These are phyloP conservation scores for Magnolia officinalis DNA, from an alignment of 164 flowering plant genomes.

Conservation along the genomic window DNA sequence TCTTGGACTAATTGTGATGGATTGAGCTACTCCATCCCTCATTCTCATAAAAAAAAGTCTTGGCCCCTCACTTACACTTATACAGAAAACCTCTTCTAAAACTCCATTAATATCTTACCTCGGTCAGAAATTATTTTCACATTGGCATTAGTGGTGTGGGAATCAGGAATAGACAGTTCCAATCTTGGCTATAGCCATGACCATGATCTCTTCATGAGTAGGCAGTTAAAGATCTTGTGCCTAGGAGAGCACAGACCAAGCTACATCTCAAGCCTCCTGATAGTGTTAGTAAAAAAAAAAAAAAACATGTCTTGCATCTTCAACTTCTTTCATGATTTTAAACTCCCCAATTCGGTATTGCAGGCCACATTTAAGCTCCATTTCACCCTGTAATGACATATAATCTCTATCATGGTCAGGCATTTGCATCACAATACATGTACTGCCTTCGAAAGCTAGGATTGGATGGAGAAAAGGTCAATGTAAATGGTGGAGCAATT, in stretches of 20 bases:
- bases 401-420: neutral
- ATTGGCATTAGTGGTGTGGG: no score
- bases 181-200: no score
- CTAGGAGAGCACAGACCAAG: neutral
- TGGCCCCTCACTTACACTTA: no score
- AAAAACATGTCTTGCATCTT: neutral
- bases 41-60: no score
- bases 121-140: no score
- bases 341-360: neutral
- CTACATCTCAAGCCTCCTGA: neutral
- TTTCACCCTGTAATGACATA: neutral
- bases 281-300: neutral
- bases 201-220: no score
- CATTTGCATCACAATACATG: slow-evolving; percentile 8
- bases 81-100: no score
- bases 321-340: neutral
- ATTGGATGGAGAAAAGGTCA: neutral
- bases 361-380: neutral
- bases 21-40: no score
- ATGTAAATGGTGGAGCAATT: slow-evolving; percentile 8
- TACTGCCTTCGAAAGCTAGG: slow-evolving; percentile 11
- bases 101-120: no score
- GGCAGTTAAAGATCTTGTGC: neutral
- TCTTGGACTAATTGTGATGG: no score
- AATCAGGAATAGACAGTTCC: no score